Percentiles rank a stretch among this genome's conserved stretches.
phyloP scores from a whole-genome alignment of 108 stramenopile genomes.

The Stephanodiscus triporus region DNA sequence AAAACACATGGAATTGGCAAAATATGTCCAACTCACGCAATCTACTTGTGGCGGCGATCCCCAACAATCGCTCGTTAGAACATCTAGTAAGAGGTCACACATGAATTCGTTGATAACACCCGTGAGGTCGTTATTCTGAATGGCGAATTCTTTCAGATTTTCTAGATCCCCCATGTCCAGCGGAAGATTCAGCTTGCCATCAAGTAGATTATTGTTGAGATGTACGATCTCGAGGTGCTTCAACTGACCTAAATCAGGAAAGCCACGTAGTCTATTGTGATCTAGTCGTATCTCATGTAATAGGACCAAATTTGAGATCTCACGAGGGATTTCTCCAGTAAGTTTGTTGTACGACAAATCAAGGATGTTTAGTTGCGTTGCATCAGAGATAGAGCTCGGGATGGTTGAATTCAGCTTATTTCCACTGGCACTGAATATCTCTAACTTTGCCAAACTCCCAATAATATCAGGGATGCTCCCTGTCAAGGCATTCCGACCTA shows the following conservation, averaged over 20 bases:
- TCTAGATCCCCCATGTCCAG: constrained; percentile 27
- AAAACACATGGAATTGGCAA: background rate
- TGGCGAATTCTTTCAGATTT: constrained; percentile 30
- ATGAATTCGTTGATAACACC: constrained; percentile 36
- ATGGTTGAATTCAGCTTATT: constrained; percentile 44
- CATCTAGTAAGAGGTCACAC: constrained; percentile 38
- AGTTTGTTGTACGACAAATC: constrained; percentile 46
- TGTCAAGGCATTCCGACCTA: constrained; percentile 50
- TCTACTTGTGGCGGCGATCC: constrained; percentile 41
- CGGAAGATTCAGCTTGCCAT: constrained; percentile 28
- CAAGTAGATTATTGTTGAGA: constrained; percentile 45
- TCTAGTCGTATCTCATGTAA: constrained; percentile 36
- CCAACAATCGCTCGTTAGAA: constrained; percentile 48
- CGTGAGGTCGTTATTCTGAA: constrained; percentile 37
- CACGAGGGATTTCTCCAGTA: constrained; percentile 32
- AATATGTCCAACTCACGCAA: constrained; percentile 15
- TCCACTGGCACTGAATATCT: constrained; percentile 35
- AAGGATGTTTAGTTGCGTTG: constrained; percentile 32
- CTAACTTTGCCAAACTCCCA: constrained; percentile 36
- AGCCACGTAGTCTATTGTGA: constrained; percentile 36
- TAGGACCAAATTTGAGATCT: constrained; percentile 25
- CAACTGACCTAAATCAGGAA: constrained; percentile 42
- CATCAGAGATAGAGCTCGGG: constrained; percentile 31
- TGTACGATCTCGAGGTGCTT: constrained; percentile 34
- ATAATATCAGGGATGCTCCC: constrained; percentile 56